Evolutionary conservation across 345 rosid genomes (phyloP), one percentile per base, ranked within the genome.

Genomic region (Eucalyptus guilfoylei): DNA sequence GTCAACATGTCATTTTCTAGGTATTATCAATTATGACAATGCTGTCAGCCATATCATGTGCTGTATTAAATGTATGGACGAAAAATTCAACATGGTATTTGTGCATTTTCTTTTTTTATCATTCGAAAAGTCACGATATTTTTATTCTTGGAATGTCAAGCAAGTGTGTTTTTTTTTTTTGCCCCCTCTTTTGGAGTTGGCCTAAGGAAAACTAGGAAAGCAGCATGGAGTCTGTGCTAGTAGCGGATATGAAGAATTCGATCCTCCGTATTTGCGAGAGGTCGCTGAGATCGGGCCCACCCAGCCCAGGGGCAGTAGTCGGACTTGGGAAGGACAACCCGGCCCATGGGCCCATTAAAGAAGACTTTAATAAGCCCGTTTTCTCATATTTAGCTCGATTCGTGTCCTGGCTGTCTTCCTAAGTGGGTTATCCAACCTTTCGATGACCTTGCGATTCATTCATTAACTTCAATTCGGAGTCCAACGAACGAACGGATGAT

Each of bases 31-130:
- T 37, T 7, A 34, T 37, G 26, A 17, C 2, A 9, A 3, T 23
- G 1, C 1, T 1, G 8, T 72, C 14, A 72, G 8, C 4, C 14
- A 34, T 10, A 11, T 34, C 8, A 34, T 19, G 2, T 19, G 2
- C 7, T 4, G 14, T 13, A 34, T 17, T 24, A 72, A 72, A 72
- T 72, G 2, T 42, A 17, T 19, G 8, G 28, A 37, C 1, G 1
- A n/a, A 64, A 7, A n/a, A 14, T 64, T 64, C 19, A 64, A 64
- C 10, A 15, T 32, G 37, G 4, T 64, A 64, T n/a, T 15, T n/a
- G 81, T 37, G 8, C 8, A 19, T 10, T 69, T 34, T 11, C 6
- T 37, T 19, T 10, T 19, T 37, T 19, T 32, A 69, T 19, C 14
- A 15, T 67, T 67, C 0, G 1, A 67, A 64, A 64, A n/a, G 72